phyloP scores from a whole-genome alignment of 768 basidiomycete genomes.

The Lepiota brunneoincarnata region DNA sequence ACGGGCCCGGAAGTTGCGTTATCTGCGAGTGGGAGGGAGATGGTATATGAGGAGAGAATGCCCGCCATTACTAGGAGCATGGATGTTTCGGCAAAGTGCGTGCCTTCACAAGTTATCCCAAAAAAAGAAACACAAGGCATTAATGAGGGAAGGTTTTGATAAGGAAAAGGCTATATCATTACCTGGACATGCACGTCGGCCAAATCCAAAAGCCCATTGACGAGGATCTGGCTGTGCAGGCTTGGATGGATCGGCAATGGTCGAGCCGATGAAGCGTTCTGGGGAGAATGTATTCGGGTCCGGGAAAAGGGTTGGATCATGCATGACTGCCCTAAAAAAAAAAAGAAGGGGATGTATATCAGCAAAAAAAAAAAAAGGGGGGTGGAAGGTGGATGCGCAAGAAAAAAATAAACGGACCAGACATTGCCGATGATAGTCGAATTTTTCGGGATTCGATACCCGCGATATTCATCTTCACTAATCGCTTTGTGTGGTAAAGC shows the following conservation, averaged over 20 bases:
- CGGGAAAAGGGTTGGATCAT: constrained; percentile 19
- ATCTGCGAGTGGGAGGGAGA: constrained; percentile 4
- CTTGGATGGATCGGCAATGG: no score
- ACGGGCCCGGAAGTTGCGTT: neutral
- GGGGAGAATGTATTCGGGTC: constrained; percentile 19
- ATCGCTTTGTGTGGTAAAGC: constrained; percentile 40
- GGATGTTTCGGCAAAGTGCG: constrained; percentile 19
- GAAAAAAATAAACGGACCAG: constrained; percentile 28
- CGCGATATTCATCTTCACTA: constrained; percentile 43
- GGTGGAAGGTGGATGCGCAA: neutral
- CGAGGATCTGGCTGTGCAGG: constrained; percentile 17
- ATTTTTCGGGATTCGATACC: constrained; percentile 42
- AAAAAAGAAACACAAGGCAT: neutral
- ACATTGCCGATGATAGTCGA: constrained; percentile 44
- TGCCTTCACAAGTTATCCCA: constrained; percentile 9
- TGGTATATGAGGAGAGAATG: constrained; percentile 12
- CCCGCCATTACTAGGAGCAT: constrained; percentile 17
- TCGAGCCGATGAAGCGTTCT: constrained; percentile 16
- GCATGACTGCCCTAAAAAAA: constrained; percentile 23
- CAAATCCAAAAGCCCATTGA: constrained; percentile 21
- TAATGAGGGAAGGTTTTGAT: neutral
- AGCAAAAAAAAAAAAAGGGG: neutral
- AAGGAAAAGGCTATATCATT: neutral
- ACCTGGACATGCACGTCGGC: constrained; percentile 22
- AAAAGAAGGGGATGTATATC: neutral